Conservation (phyloP, 2,329 filamentous ascomycete species). For the Ilyonectria robusta region DNA sequence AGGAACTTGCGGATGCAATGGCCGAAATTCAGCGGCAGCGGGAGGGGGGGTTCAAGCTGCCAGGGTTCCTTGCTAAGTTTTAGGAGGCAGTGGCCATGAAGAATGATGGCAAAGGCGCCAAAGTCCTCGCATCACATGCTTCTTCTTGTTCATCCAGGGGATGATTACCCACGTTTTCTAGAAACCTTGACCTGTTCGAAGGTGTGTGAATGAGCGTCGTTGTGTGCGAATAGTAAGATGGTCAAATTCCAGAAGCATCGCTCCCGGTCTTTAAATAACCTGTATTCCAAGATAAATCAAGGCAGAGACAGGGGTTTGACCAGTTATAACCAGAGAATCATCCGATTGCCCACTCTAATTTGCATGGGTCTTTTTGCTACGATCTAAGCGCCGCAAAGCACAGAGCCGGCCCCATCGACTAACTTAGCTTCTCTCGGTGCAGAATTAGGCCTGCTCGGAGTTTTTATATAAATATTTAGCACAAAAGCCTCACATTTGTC, state of each 20-base stretch:
- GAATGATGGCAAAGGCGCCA: not conserved
- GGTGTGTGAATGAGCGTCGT: too few relatives aligned
- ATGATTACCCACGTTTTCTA: too few relatives aligned
- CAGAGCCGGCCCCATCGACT: not conserved
- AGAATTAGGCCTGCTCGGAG: not conserved
- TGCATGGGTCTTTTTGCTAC: not conserved
- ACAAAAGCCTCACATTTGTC: not conserved
- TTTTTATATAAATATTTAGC: not conserved
- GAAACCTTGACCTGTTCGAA: too few relatives aligned
- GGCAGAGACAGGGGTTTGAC: too few relatives aligned
- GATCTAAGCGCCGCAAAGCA: not conserved
- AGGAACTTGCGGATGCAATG: conserved; percentile 30
- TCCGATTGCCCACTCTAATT: too few relatives aligned
- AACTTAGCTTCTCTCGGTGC: not conserved
- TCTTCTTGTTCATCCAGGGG: not conserved
- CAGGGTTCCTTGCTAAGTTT: conserved; percentile 9
- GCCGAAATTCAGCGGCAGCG: conserved; percentile 23
- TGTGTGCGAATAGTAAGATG: too few relatives aligned
- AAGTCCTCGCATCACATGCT: not conserved
- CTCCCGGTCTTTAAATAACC: too few relatives aligned
- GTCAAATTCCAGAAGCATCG: too few relatives aligned
- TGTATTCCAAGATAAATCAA: too few relatives aligned
- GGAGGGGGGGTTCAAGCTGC: conserved; percentile 13
- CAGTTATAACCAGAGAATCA: too few relatives aligned
- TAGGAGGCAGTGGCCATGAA: not conserved